Evolutionary conservation across 805 yeast genomes (phyloP), one percentile per base, ranked within the genome.

Genomic region (Metschnikowia lochheadii): DNA sequence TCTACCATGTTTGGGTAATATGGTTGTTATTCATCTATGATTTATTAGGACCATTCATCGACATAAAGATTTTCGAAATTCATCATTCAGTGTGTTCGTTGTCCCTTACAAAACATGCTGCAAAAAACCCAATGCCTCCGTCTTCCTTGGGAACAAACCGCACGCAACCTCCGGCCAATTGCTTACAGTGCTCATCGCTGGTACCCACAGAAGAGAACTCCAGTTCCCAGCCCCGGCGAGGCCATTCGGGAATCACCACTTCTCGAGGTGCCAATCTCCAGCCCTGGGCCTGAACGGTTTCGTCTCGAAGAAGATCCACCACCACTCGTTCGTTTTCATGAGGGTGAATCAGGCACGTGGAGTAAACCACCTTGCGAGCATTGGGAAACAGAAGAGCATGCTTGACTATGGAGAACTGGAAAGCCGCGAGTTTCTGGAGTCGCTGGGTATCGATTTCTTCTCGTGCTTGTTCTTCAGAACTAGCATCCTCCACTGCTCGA

Each of bases 41-140:
- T 26, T 26, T 26, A 26, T 26, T 26, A 8, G 11, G 13, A 26
- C 29, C 10, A 3, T 26, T 10, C 29, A 26, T 26, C 4, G 29
- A 26, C 11, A 26, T 26, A 8, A 26, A 26, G 11, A 26, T 26
- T 11, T 26, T 15, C 36, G 13, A 11, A n/a, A 18, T 20, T 3
- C 38, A 15, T 10, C 13, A 35, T 5, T n/a, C 38, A 15, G 21
- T 26, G 21, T 10, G 23, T 21, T 29, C 11, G 35, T 26, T 17
- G 14, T 49, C 51, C 23, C 60, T 77, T 55, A 87, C 87, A 64
- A 94, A 92, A 50, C 94, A 84, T 1, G 91, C 98, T 0, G 97
- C 98, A 68, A 94, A 94, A 64, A 94, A 94, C 0, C 99, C 99
- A 60, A 94, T 94, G n/a, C 99, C 99, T 31, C 98, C 99, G 65